Percentiles rank a stretch among this genome's conserved stretches.
These are phyloP conservation scores for Melocanna baccifera DNA, from an alignment of 176 grass and related monocot species.

Conservation along the genomic window DNA sequence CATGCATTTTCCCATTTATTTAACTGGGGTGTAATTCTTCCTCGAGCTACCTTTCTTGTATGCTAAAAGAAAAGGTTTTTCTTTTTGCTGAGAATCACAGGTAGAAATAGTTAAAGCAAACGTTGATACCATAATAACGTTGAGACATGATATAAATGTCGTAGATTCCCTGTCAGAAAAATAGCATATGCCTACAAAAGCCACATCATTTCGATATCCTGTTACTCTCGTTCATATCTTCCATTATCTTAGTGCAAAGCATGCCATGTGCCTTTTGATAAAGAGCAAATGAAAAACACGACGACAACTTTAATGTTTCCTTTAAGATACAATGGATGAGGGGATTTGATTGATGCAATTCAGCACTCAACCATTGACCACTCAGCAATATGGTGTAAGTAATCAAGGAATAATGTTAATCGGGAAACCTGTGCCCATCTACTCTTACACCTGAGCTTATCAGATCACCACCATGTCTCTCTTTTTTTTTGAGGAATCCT, in stretches of 20 bases:
- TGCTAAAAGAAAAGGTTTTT: neutral
- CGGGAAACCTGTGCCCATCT: neutral
- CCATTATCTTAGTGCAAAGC: neutral
- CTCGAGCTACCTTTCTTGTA: neutral
- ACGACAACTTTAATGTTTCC: neutral
- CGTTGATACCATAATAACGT: neutral
- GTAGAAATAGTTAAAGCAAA: neutral
- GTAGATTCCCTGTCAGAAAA: neutral
- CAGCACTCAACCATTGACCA: neutral
- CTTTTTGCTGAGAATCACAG: neutral
- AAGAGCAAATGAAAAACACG: neutral
- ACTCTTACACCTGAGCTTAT: neutral
- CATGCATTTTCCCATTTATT: neutral
- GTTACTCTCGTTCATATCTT: neutral
- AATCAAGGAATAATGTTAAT: neutral
- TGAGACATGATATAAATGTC: neutral
- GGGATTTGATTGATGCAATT: conserved; percentile 6
- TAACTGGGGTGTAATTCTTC: neutral
- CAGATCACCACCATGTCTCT: too few relatives aligned
- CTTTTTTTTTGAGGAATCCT: too few relatives aligned
- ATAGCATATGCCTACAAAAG: conserved; percentile 22
- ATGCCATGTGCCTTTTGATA: neutral
- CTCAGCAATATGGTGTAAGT: neutral
- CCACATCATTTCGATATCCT: neutral
- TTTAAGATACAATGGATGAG: neutral